These are phyloP conservation scores for Immersiporthe knoxdaviesiana DNA, from an alignment of 2,329 filamentous ascomycete genomes.

Conservation along the genomic window DNA sequence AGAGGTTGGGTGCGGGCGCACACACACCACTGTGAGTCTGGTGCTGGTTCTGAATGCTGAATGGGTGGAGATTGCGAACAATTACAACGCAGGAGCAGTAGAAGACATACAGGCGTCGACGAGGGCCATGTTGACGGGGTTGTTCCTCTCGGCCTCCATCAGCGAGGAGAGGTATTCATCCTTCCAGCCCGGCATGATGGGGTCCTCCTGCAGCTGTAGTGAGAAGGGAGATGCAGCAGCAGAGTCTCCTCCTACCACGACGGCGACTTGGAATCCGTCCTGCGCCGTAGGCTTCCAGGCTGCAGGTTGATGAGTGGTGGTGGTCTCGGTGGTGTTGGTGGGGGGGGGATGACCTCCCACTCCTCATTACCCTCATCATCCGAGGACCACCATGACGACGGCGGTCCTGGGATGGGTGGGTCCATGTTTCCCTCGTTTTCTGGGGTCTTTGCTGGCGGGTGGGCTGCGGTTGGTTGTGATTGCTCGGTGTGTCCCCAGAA, in stretches of 20 bases:
- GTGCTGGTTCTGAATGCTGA: not conserved
- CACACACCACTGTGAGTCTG: slow-evolving; percentile 15
- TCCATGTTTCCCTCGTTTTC: not conserved
- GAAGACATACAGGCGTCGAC: slow-evolving; percentile 74
- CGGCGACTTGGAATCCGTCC: not conserved
- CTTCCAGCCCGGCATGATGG: slow-evolving; percentile 69
- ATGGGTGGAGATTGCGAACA: not conserved
- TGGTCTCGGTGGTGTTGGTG: not conserved
- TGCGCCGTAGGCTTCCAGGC: not conserved
- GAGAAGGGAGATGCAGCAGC: not conserved
- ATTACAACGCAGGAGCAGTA: not conserved
- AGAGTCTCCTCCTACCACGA: not conserved
- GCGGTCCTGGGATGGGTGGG: slow-evolving; percentile 14
- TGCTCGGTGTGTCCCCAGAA: not conserved
- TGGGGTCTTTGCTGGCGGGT: slow-evolving; percentile 14
- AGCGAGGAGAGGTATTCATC: slow-evolving; percentile 80
- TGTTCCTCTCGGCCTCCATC: slow-evolving; percentile 71
- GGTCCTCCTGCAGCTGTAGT: not conserved
- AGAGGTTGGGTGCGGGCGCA: slow-evolving; percentile 20
- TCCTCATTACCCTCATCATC: slow-evolving; percentile 18
- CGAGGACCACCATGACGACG: slow-evolving; percentile 13
- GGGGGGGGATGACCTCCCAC: slow-evolving; percentile 22
- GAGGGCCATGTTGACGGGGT: slow-evolving; percentile 63
- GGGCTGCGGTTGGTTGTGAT: slow-evolving; percentile 1
- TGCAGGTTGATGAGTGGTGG: not conserved